A percentile compares a stretch with the other conserved stretches of the same genome.
phyloP scores from a whole-genome alignment of 2,329 filamentous ascomycete species.

The Tothia fuscella region DNA sequence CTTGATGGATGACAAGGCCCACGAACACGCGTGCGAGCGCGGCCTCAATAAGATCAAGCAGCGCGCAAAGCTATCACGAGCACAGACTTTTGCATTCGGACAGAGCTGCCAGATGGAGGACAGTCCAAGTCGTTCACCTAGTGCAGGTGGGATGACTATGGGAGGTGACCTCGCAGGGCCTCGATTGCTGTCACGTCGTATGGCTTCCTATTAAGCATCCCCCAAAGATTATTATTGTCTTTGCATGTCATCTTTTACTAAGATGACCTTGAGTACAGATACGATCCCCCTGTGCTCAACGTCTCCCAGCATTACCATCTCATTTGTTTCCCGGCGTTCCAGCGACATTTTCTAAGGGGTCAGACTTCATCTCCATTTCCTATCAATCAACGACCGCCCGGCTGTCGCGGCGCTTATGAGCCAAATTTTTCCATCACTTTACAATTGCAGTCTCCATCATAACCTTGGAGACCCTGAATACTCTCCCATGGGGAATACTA shows the following conservation, averaged over 20 bases:
- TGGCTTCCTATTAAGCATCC: slow-evolving; percentile 13
- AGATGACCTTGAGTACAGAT: neutral
- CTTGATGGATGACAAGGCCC: slow-evolving; percentile 87
- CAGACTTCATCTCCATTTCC: too few species aligned
- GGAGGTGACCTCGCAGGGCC: neutral
- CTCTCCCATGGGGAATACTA: too few species aligned
- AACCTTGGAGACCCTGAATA: too few species aligned
- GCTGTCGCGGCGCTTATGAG: too few species aligned
- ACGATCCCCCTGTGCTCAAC: neutral
- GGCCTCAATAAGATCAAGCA: slow-evolving; percentile 90
- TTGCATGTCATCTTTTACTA: neutral
- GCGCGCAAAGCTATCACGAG: slow-evolving; percentile 71
- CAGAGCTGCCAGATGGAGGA: slow-evolving; percentile 54
- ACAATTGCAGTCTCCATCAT: too few species aligned
- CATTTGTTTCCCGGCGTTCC: slow-evolving; percentile 2
- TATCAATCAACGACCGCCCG: too few species aligned
- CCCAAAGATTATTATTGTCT: slow-evolving; percentile 19
- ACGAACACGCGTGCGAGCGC: slow-evolving; percentile 85
- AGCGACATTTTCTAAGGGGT: slow-evolving; percentile 10
- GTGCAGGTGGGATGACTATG: slow-evolving; percentile 26
- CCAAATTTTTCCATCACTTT: too few species aligned
- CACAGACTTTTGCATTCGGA: slow-evolving; percentile 92
- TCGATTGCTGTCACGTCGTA: slow-evolving; percentile 13
- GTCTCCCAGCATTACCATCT: neutral
- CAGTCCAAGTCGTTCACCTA: slow-evolving; percentile 35